Conservation (phyloP, 73 alveolate species). For the Paramecium primaurelia region DNA sequence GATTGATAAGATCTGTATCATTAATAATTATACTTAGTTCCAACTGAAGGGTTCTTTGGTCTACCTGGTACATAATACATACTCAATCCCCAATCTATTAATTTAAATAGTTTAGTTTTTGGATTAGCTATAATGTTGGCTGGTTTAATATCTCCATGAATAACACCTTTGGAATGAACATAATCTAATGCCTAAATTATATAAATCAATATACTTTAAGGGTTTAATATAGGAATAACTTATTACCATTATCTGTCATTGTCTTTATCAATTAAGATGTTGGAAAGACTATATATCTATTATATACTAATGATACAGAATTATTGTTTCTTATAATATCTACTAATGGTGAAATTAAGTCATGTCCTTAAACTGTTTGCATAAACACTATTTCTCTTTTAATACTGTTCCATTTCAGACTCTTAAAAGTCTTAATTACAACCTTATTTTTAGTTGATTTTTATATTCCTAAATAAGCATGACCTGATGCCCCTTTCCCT, state of each 20-base stretch:
- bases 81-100: slow-evolving; percentile 45
- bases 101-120: neutral
- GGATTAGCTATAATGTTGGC: slow-evolving; percentile 48
- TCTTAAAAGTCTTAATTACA: neutral
- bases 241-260: slow-evolving; percentile 9
- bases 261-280: neutral
- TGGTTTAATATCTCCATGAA: slow-evolving; percentile 64
- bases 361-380: slow-evolving; percentile 1
- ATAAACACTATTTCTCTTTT: slow-evolving; percentile 19
- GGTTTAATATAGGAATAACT: neutral
- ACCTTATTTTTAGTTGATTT: slow-evolving; percentile 6
- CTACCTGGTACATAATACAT: slow-evolving; percentile 23
- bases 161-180: slow-evolving; percentile 36
- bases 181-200: neutral
- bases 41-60: neutral
- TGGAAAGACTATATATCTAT: neutral
- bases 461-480: slow-evolving; percentile 10
- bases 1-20: slow-evolving; percentile 1
- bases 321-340: neutral
- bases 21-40: neutral
- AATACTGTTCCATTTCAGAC: neutral
- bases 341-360: neutral
- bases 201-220: neutral
- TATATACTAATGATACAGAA: slow-evolving; percentile 8
- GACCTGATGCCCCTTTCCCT: slow-evolving; percentile 41